Base-by-base conservation (phyloP, 2,329 filamentous ascomycete genomes). In the Ceratocystis destructans region DNA sequence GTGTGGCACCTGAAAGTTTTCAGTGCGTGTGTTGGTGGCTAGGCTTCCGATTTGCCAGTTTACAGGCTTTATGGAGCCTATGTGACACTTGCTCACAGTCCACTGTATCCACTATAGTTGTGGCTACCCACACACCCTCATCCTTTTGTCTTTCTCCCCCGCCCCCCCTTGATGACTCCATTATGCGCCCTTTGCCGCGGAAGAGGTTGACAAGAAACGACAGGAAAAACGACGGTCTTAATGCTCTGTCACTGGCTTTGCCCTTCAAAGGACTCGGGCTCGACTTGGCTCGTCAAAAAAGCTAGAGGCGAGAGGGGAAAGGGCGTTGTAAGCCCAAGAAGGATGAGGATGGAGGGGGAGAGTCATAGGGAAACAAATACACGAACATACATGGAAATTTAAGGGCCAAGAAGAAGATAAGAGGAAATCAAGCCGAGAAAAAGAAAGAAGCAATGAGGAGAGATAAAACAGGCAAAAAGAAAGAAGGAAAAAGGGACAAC, bases 101-200 rank as follows among this genome's bases (percentile, higher is more conserved):
- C 53, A 57, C 53, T 57, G 53, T 57, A 57, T n/a, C 53, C 53
- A 57, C 53, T 50, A 22, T 50, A 50, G 8, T 12, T 12, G 12
- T 10, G 8, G 12, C n/a, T 22, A 50, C 48, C 17, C 53, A 33
- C 53, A 57, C 53, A 1, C 53, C 53, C 53, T 28, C 25, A 20
- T 28, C 22, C 25, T 33, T 15, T 57, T 28, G 6, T 33, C 15
- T 28, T 25, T 12, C 48, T 17, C 17, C 10, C 48, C 48, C n/a
- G n/a, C n/a, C n/a, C 53, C 53, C 53, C 53, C 53, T 28, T 57
- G n/a, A 57, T 57, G 53, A 57, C 53, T 57, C 53, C 20, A 28
- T 33, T 33, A 33, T 57, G 28, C 28, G 53, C 10, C 53, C 53
- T 57, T 57, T 57, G 53, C 53, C 53, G 53, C 53, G 53, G 53